Evolutionary conservation across 306 rosid genomes (phyloP).

Genomic region (Abrus pulchellus): DNA sequence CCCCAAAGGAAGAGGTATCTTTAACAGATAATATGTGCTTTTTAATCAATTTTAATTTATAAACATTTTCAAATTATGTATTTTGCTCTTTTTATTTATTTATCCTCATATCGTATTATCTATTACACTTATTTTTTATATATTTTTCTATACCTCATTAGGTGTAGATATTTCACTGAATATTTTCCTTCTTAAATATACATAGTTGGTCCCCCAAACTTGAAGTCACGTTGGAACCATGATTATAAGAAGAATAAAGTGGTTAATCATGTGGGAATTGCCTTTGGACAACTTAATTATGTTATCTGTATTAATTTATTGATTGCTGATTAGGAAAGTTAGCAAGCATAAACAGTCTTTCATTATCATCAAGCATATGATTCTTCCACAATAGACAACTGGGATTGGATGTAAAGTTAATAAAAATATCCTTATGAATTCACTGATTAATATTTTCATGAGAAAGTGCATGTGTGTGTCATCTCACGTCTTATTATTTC

Average conservation of each 20-base stretch:
- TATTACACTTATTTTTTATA: too few species aligned
- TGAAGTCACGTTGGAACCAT: conserved; percentile 37
- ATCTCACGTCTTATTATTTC: neutral
- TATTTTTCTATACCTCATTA: too few species aligned
- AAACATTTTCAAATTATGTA: too few species aligned
- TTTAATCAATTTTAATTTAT: too few species aligned
- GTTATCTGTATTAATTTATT: conserved; percentile 46
- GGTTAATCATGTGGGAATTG: conserved; percentile 36
- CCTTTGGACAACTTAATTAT: conserved; percentile 44
- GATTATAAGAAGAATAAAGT: conserved; percentile 8
- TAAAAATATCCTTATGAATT: conserved; percentile 6
- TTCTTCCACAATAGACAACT: conserved; percentile 24
- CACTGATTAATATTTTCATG: conserved; percentile 19
- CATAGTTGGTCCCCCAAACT: conserved; percentile 28
- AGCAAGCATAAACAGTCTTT: conserved; percentile 5
- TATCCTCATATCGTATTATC: too few species aligned
- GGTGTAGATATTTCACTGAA: too few species aligned
- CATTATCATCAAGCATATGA: conserved; percentile 24
- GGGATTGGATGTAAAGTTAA: conserved; percentile 32
- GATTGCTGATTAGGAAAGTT: conserved; percentile 55
- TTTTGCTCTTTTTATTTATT: too few species aligned
- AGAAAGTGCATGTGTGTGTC: neutral
- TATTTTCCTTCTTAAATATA: conserved; percentile 16
- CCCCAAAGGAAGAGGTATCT: conserved; percentile 11
- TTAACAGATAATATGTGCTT: too few species aligned